phyloP scores from a whole-genome alignment of 78 protist genomes.

The Dictyostelium discoideum region DNA sequence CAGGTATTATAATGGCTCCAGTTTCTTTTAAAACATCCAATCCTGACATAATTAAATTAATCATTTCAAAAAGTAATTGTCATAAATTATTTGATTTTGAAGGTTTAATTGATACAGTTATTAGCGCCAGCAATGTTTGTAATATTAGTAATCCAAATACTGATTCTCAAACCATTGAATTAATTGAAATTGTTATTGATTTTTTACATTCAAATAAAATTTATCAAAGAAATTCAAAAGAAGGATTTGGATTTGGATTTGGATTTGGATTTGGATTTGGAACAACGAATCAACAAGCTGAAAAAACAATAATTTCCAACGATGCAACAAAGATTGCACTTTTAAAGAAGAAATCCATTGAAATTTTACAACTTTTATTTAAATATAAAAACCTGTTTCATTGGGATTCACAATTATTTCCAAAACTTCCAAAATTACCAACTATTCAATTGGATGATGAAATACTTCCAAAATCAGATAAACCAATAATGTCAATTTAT shows the following conservation, averaged over 20 bases:
- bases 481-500: not conserved
- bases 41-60: not conserved
- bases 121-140: not conserved
- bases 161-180: not conserved
- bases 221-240: not conserved
- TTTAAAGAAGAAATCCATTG: not conserved
- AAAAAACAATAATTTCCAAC: not conserved
- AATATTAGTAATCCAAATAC: not conserved
- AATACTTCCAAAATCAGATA: not conserved
- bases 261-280: too few species aligned
- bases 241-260: too few species aligned
- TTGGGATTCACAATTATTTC: not conserved
- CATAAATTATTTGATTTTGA: too few species aligned
- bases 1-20: too few species aligned
- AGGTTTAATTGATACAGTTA: not conserved
- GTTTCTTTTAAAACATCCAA: not conserved
- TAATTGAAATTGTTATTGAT: not conserved
- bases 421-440: not conserved
- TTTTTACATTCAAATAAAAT: too few species aligned
- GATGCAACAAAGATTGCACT: not conserved
- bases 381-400: too few species aligned
- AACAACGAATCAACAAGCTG: not conserved
- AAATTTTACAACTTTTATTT: not conserved
- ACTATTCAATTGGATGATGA: not conserved
- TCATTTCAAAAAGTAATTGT: not conserved